Conservation (phyloP, 1,139 yeast genomes). For the Kurtzmaniella quercitrusa region DNA sequence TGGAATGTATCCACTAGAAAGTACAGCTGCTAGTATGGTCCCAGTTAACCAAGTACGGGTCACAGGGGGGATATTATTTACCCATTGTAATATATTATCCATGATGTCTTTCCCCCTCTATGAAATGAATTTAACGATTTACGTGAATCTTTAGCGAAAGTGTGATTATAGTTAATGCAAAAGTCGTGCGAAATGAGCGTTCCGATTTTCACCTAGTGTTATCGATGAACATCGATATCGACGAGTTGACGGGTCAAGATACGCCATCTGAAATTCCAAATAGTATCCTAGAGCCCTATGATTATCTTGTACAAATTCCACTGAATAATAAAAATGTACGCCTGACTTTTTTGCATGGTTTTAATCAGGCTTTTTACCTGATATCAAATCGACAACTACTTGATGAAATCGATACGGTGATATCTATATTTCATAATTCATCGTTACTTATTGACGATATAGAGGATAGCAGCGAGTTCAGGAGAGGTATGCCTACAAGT, state of each 20-base stretch:
- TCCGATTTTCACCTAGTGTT: neutral
- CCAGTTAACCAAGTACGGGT: slow-evolving; percentile 28
- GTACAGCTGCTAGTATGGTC: slow-evolving; percentile 16
- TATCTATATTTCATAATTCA: slow-evolving; percentile 27
- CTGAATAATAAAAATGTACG: slow-evolving; percentile 32
- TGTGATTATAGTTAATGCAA: neutral
- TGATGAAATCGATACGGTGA: slow-evolving; percentile 19
- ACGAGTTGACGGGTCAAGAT: slow-evolving; percentile 2
- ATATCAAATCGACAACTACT: slow-evolving; percentile 17
- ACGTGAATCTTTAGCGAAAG: neutral
- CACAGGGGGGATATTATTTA: slow-evolving; percentile 26
- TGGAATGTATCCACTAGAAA: slow-evolving; percentile 15
- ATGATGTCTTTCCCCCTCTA: neutral
- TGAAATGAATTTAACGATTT: neutral
- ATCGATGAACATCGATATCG: slow-evolving; percentile 7
- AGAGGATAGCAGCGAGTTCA: slow-evolving; percentile 66
- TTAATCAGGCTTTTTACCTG: slow-evolving; percentile 28
- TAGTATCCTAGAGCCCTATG: slow-evolving; percentile 22
- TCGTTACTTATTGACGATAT: slow-evolving; percentile 67
- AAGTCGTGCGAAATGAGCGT: neutral
- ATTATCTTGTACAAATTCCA: slow-evolving; percentile 27
- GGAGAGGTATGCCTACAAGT: slow-evolving; percentile 78
- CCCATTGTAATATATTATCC: slow-evolving; percentile 5
- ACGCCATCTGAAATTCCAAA: slow-evolving; percentile 4
- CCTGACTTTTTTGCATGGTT: slow-evolving; percentile 24